Evolutionary conservation across 495 filamentous ascomycete genomes (phyloP).

Genomic region (Ramalina peruviana): DNA sequence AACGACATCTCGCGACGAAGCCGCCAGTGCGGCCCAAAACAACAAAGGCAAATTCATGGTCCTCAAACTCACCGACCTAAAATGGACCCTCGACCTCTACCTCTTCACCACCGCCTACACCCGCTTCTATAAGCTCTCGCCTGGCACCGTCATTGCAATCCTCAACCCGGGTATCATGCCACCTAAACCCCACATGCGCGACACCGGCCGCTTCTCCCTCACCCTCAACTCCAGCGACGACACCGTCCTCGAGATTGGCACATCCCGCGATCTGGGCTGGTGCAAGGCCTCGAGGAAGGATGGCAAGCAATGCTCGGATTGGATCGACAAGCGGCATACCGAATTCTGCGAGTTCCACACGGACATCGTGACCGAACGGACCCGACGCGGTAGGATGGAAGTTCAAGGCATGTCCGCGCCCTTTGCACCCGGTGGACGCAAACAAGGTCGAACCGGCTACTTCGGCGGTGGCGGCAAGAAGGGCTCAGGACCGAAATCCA

Average conservation of each 20-base stretch:
- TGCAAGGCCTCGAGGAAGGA: conserved; percentile 78
- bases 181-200: conserved; percentile 53
- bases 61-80: conserved; percentile 70
- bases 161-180: conserved; percentile 90
- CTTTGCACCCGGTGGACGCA: conserved; percentile 34
- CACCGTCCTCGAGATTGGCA: conserved; percentile 78
- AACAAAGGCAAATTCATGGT: conserved; percentile 78
- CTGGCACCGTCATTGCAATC: conserved; percentile 79
- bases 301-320: conserved; percentile 62
- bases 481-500: conserved; percentile 17
- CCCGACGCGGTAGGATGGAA: conserved; percentile 60
- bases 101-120: conserved; percentile 86
- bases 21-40: conserved; percentile 40
- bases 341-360: conserved; percentile 91
- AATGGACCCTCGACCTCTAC: conserved; percentile 82
- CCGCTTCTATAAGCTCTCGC: conserved; percentile 75
- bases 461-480: conserved; percentile 31
- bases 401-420: conserved; percentile 43
- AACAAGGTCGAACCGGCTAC: conserved; percentile 30
- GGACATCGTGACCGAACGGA: conserved; percentile 59
- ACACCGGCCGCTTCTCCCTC: conserved; percentile 72
- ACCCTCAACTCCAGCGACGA: conserved; percentile 73
- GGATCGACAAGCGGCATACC: conserved; percentile 79
- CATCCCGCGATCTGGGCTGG: conserved; percentile 71
- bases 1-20: conserved; percentile 21